A percentile compares a stretch with the other conserved stretches of the same genome.
Conservation (phyloP, 2,329 filamentous ascomycete genomes). For the Exophiala dermatitidis region DNA sequence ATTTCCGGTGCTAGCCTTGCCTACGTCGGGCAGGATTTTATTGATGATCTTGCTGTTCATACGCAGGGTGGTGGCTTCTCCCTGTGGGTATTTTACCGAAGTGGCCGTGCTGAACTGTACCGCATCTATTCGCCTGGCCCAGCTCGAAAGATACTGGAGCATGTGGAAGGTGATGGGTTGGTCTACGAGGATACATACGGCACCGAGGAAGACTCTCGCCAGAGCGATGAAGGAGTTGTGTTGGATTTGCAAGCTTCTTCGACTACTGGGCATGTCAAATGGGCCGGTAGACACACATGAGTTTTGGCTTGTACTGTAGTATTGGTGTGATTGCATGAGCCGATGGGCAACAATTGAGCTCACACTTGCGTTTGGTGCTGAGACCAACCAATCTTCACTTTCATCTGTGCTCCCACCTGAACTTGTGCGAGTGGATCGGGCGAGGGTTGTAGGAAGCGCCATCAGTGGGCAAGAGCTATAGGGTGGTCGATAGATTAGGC, state of each 20-base stretch:
- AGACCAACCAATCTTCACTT: too few species aligned
- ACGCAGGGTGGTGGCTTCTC: slow-evolving; percentile 20
- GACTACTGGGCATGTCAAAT: slow-evolving; percentile 7
- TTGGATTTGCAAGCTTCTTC: not conserved
- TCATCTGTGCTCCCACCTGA: too few species aligned
- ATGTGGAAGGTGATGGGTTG: slow-evolving; percentile 19
- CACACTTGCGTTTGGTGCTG: too few species aligned
- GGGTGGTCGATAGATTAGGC: too few species aligned
- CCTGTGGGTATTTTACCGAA: slow-evolving; percentile 23
- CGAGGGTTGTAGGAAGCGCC: too few species aligned
- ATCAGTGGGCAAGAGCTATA: too few species aligned
- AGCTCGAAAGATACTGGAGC: slow-evolving; percentile 1
- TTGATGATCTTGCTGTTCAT: slow-evolving; percentile 24
- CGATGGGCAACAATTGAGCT: too few species aligned
- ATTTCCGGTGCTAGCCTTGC: slow-evolving; percentile 17
- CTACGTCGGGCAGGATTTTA: slow-evolving; percentile 7
- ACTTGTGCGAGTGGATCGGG: too few species aligned
- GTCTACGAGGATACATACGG: slow-evolving; percentile 8
- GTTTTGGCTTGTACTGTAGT: not conserved
- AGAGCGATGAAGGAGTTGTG: not conserved
- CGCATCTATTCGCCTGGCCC: slow-evolving; percentile 14
- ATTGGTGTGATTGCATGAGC: not conserved
- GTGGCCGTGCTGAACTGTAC: slow-evolving; percentile 14
- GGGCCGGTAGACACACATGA: not conserved
- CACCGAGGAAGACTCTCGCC: not conserved